Evolutionary conservation across 2,329 filamentous ascomycete species (phyloP), one percentile per base, ranked within the genome.

Genomic region (Sphaceloma murrayae): DNA sequence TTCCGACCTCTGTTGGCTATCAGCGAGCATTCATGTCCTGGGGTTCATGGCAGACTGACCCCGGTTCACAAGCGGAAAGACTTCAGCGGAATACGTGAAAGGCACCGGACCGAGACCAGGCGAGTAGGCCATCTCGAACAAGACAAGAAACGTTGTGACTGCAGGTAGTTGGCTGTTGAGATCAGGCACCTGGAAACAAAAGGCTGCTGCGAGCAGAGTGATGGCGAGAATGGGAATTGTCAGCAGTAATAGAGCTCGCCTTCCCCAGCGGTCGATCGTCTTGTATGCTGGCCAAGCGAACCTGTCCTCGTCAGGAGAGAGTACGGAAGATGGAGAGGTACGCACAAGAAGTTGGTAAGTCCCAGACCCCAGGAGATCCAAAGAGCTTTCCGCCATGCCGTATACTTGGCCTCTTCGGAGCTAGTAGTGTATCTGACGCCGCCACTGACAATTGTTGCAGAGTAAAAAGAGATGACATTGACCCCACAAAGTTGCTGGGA

Each of bases 21-120:
- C 6, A 40, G 36, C 19, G n/a, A n/a, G n/a, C n/a, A n/a, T 27
- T 27, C 24, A 27, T 27, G 24, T 11, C 24, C 24, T 27, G 24
- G 24, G 11, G 24, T 27, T 27, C 9, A 6, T 5, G 34, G 24
- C 19, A 3, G 11, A 5, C 30, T 8, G 18, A 45, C 55, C 50
- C 52, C 80, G 73, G 56, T 83, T 78, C 2, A 78, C 80, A 1
- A 83, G 68, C 0, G 80, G 79, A 56, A 80, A 84, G 1, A 83
- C 77, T 57, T 85, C 80, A 26, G 80, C 78, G 2, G 72, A 75
- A 59, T 82, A 81, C 0, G 76, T 74, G 55, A 79, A 83, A 0
- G 79, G 78, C 5, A 84, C 79, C 3, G 74, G 64, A 3, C 65
- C 65, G 52, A 65, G 59, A 14, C 62, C 62, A 8, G 55, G 56